Evolutionary conservation across 352 stramenopile genomes (phyloP).

Genomic region (Phytophthora hybrid): DNA sequence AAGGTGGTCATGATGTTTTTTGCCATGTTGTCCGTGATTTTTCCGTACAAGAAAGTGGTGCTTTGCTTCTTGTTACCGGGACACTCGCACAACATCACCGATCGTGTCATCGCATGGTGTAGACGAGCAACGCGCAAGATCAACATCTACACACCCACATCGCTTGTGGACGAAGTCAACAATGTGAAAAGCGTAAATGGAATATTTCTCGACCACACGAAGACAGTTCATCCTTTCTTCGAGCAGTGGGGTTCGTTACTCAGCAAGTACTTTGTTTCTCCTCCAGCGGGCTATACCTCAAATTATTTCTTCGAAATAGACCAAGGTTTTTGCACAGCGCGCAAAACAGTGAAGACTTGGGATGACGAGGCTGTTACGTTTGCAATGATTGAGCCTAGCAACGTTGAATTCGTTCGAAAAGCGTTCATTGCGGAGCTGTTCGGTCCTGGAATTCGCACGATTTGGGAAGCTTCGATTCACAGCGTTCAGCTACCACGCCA

Average conservation of each 20-base stretch:
- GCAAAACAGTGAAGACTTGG: not conserved
- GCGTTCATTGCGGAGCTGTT: constrained; percentile 2
- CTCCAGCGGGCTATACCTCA: constrained; percentile 10
- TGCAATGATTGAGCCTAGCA: not conserved
- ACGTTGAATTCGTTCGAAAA: not conserved
- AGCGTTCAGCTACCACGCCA: constrained; percentile 6
- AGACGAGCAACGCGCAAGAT: not conserved
- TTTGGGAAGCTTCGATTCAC: constrained; percentile 11
- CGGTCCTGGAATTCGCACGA: constrained; percentile 1
- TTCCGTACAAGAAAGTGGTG: constrained; percentile 8
- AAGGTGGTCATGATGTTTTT: no score
- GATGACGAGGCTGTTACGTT: constrained; percentile 6
- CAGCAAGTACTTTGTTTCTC: constrained; percentile 17
- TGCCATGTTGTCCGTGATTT: no score
- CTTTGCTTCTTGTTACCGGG: not conserved
- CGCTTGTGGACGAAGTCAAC: constrained; percentile 3
- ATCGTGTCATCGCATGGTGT: constrained; percentile 24
- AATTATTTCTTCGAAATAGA: constrained; percentile 25
- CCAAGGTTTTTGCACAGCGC: constrained; percentile 13
- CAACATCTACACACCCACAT: constrained; percentile 11
- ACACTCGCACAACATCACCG: not conserved
- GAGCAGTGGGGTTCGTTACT: constrained; percentile 4
- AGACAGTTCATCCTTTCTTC: constrained; percentile 8
- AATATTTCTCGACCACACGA: constrained; percentile 19
- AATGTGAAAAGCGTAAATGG: constrained; percentile 10